These are phyloP conservation scores for Trichosanthes cucumerina DNA, from an alignment of 306 rosid species.

Conservation along the genomic window DNA sequence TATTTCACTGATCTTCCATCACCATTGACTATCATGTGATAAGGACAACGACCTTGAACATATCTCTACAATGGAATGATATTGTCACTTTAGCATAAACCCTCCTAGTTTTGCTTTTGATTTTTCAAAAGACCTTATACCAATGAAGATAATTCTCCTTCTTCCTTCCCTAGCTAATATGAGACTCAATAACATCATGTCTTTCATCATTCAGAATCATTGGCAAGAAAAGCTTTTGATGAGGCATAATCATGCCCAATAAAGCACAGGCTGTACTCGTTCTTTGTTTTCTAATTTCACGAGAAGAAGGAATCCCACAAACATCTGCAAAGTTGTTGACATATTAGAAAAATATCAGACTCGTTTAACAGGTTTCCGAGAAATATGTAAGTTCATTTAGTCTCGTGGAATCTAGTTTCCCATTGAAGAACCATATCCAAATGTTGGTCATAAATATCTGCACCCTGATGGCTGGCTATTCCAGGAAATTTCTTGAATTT, in stretches of 20 bases:
- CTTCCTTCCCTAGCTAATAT: too few relatives aligned
- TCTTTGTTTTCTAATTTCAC: background rate
- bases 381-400: slow-evolving; percentile 54
- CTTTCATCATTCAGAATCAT: background rate
- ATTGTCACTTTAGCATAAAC: too few relatives aligned
- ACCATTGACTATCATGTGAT: background rate
- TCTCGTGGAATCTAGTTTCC: slow-evolving; percentile 78
- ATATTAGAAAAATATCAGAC: background rate
- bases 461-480: slow-evolving; percentile 51
- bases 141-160: too few relatives aligned
- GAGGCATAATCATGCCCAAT: background rate
- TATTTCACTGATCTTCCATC: background rate
- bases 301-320: background rate
- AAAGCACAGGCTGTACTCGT: background rate
- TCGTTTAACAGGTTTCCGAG: slow-evolving; percentile 42
- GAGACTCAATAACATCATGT: too few relatives aligned
- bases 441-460: slow-evolving; percentile 60
- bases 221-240: background rate
- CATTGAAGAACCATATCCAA: slow-evolving; percentile 85
- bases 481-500: slow-evolving; percentile 50
- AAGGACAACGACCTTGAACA: too few relatives aligned
- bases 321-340: background rate
- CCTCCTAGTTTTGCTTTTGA: too few relatives aligned
- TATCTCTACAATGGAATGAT: too few relatives aligned
- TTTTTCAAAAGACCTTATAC: too few relatives aligned